phyloP scores from a whole-genome alignment of 225 moss, liverwort and hornwort species.

The Lunularia cruciata region DNA sequence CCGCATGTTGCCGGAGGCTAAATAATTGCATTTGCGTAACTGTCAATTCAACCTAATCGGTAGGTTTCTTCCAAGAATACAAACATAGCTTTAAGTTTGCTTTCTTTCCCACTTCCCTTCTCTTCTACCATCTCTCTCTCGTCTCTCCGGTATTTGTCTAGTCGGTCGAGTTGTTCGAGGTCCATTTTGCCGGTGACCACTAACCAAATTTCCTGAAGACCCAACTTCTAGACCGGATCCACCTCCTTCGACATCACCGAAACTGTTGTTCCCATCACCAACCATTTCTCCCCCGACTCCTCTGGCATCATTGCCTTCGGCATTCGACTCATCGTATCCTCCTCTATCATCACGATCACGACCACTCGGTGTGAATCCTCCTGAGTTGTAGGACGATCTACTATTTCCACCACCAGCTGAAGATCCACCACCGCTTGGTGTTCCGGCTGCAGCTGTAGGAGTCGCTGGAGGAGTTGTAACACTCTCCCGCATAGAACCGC shows the following conservation, averaged over 20 bases:
- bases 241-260: conserved; percentile 59
- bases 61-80: too few species aligned
- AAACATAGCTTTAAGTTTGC: conserved; percentile 58
- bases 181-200: conserved; percentile 64
- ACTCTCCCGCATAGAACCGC: conserved; percentile 52
- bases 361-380: conserved; percentile 44
- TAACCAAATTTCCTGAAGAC: conserved; percentile 36
- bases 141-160: conserved; percentile 70
- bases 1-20: too few species aligned
- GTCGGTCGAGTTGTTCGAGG: conserved; percentile 59
- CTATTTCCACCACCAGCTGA: conserved; percentile 30
- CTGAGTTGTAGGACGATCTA: conserved; percentile 48
- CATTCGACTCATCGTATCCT: conserved; percentile 51
- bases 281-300: conserved; percentile 32
- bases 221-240: conserved; percentile 58
- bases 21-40: too few species aligned
- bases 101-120: conserved; percentile 99
- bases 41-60: too few species aligned
- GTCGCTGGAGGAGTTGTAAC: conserved; percentile 82
- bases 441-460: conserved; percentile 64
- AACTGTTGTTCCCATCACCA: conserved; percentile 49
- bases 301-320: conserved; percentile 53
- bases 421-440: conserved; percentile 37
- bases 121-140: conserved; percentile 82
- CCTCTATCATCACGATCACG: conserved; percentile 70